Evolutionary conservation across 352 stramenopile species (phyloP), one percentile per base, ranked within the genome.

Genomic region (Globisporangium megalacanthum): DNA sequence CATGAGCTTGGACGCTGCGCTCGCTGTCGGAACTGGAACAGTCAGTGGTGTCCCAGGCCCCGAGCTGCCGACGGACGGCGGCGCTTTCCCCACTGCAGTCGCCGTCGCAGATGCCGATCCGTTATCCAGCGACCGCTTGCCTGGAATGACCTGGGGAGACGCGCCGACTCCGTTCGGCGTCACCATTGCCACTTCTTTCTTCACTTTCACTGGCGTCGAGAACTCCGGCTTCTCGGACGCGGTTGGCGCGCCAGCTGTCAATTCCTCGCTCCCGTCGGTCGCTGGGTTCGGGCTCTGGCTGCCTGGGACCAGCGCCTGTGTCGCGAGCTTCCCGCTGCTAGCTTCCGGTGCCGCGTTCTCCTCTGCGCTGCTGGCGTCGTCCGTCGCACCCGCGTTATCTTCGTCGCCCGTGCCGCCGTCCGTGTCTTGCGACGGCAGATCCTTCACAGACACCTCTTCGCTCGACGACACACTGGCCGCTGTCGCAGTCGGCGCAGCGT

Each of bases 391-490:
- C 15, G 73, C 62, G 8, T 65, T 65, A 20, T 65, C 36, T 52
- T 88, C 77, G 19, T 86, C 73, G 20, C 57, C 68, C 17, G 69
- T 67, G 3, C 59, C 35, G 35, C 35, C 61, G 62, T 84, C 77
- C 31, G 63, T 77, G 19, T 92, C 81, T 62, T 88, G 81, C 6
- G 77, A 89, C 9, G 69, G 68, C 13, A 48, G 49, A 50, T 78
- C 72, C 50, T 87, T 86, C 50, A 61, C 65, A 14, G 50, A 29
- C 15, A 36, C 31, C 14, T 90, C 78, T 60, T 90, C 78, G 19
- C 67, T 56, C 8, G 75, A 82, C 35, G 66, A 70, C 9, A 61
- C 47, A 44, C 47, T 36, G 31, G 49, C 49, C 2, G 67, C 68
- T 25, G 65, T 37, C 20, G 50, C 76, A 20, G 68, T 70, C 37